Evolutionary conservation across 1,284 basidiomycete genomes (phyloP), one percentile per base, ranked within the genome.

Genomic region (Somion occarium): DNA sequence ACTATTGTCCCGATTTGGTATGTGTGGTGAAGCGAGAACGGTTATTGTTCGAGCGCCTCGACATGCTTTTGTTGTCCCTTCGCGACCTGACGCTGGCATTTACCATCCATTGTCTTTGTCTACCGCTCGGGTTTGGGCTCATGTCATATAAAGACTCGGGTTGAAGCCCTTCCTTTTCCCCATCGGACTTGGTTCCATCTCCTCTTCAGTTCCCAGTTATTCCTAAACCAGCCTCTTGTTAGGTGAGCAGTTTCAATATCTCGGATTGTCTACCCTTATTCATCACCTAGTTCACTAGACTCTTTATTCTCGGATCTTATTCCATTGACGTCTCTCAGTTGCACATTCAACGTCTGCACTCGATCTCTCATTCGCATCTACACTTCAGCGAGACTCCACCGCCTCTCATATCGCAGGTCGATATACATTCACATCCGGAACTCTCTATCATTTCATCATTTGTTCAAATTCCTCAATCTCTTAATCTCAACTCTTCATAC

Each of bases 331-430:
- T 55, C 53, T n/a, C n/a, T 52, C 55, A 58, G 58, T 60, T 62
- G 60, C 65, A 62, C 63, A 55, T 59, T 58, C 56, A 54, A 63
- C 60, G 60, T 61, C 57, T 53, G 48, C 53, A 38, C 59, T 54
- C 57, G 49, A 51, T 53, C 53, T 56, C 50, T 57, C 61, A 56
- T 56, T 53, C 44, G 52, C 52, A 58, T 58, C 61, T 57, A 58
- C 60, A 59, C 57, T 60, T 60, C 56, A 56, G 58, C 60, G 55
- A 52, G 54, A 52, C 54, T 56, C 57, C 57, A 59, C 59, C 48
- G 56, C 60, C 44, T 54, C 56, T 56, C 59, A 58, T 67, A 81
- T 87, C 85, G 85, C 85, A 75, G 84, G 80, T 74, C 85, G 85
- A 87, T 72, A 69, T 59, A 61, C 58, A 54, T 58, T 50, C 52